These are phyloP conservation scores for Cryptococcus maquisensis DNA, from an alignment of 1,284 basidiomycete genomes.

Conservation along the genomic window DNA sequence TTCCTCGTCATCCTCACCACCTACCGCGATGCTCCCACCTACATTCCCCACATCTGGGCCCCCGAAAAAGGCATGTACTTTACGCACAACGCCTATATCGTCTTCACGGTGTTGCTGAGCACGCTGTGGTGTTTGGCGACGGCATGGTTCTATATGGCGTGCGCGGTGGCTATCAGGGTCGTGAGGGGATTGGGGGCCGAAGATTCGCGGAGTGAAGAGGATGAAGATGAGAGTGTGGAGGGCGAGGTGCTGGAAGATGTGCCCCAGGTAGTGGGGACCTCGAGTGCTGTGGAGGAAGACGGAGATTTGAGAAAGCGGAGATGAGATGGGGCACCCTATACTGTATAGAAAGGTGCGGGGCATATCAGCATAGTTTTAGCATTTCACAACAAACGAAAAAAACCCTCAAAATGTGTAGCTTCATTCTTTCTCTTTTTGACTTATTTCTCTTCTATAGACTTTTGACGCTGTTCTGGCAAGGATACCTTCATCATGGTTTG, in stretches of 20 bases:
- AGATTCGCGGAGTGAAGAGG: constrained; percentile 77
- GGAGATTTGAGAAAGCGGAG: constrained; percentile 7
- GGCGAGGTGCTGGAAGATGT: constrained; percentile 7
- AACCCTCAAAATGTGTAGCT: too few relatives aligned
- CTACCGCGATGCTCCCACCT: constrained; percentile 53
- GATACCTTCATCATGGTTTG: too few relatives aligned
- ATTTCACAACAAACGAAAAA: too few relatives aligned
- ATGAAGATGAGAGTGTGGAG: constrained; percentile 20
- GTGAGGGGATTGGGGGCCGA: constrained; percentile 72
- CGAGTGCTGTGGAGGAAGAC: background rate
- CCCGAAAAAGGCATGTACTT: constrained; percentile 60
- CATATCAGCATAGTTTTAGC: too few relatives aligned
- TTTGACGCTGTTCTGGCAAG: too few relatives aligned
- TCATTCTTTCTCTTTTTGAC: too few relatives aligned
- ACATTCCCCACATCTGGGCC: constrained; percentile 59
- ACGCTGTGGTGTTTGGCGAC: constrained; percentile 62
- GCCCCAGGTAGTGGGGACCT: constrained; percentile 6
- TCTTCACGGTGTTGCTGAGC: constrained; percentile 60
- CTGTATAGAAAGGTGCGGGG: too few relatives aligned
- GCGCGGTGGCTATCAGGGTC: constrained; percentile 74
- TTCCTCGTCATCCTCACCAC: constrained; percentile 63
- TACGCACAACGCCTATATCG: constrained; percentile 51
- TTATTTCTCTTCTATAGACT: too few relatives aligned
- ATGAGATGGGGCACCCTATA: background rate
- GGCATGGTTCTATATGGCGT: constrained; percentile 82